Evolutionary conservation across 192 early-diverging fungal species (phyloP).

Genomic region (Backusella liffmaniae): DNA sequence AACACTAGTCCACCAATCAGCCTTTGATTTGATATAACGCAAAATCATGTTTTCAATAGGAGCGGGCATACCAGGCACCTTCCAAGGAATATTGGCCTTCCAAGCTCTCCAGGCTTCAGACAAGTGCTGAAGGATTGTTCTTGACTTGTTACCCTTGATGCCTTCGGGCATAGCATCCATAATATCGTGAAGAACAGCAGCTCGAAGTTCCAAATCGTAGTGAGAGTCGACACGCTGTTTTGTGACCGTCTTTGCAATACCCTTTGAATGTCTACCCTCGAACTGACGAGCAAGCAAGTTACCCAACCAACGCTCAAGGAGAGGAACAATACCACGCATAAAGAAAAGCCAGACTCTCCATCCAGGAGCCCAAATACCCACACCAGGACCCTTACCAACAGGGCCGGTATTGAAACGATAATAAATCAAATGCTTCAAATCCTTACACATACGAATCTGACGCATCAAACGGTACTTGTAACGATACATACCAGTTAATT

Average conservation of each 20-base stretch:
- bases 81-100: conserved; percentile 99
- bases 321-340: conserved; percentile 95
- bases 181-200: conserved; percentile 99
- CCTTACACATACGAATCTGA: conserved; percentile 86
- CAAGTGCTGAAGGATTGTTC: conserved; percentile 94
- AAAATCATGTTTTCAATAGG: conserved; percentile 99
- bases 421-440: conserved; percentile 45
- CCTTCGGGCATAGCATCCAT: conserved; percentile 99
- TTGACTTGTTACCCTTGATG: conserved; percentile 94
- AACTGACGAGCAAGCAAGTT: conserved; percentile 99
- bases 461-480: conserved; percentile 98
- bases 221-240: conserved; percentile 99
- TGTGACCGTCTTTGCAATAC: conserved; percentile 97
- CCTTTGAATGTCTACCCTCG: conserved; percentile 95
- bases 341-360: conserved; percentile 99
- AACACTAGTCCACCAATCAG: conserved; percentile 99
- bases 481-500: conserved; percentile 99
- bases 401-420: conserved; percentile 92
- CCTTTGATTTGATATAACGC: conserved; percentile 98
- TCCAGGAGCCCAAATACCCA: conserved; percentile 98
- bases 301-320: conserved; percentile 97
- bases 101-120: conserved; percentile 92
- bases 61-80: conserved; percentile 96
- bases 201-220: conserved; percentile 96
- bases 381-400: conserved; percentile 97